Conservation (phyloP, 2,329 filamentous ascomycete genomes). For the Xylaria digitata region DNA sequence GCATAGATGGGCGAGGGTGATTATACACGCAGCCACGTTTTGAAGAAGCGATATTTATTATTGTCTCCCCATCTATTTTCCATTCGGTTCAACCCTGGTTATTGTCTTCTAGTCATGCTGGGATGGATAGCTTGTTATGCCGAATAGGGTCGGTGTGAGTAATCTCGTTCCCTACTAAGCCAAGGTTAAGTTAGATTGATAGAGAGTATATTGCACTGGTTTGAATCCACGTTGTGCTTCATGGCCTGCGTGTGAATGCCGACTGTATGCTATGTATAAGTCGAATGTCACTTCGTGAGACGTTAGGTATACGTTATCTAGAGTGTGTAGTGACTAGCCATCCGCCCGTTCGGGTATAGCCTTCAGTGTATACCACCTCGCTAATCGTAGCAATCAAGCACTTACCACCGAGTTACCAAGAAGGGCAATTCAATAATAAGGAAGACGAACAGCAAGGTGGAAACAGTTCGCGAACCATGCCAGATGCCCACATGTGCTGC, state of each 20-base stretch:
- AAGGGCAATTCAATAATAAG: neutral
- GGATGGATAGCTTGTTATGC: neutral
- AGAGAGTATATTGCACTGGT: too few species aligned
- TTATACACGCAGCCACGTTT: slow-evolving; percentile 16
- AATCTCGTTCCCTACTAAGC: neutral
- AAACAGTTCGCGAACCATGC: slow-evolving; percentile 22
- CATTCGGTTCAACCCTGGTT: neutral
- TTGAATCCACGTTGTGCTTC: too few species aligned
- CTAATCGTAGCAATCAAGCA: neutral
- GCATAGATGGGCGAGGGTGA: slow-evolving; percentile 5
- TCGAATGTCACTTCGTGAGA: too few species aligned
- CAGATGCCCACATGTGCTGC: slow-evolving; percentile 14
- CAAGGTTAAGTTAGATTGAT: too few species aligned
- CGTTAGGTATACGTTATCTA: too few species aligned
- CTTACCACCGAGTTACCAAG: neutral
- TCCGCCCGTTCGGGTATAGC: too few species aligned
- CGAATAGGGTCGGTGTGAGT: neutral
- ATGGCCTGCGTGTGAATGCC: too few species aligned
- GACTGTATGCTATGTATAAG: too few species aligned
- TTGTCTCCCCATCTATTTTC: neutral
- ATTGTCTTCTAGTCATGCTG: neutral
- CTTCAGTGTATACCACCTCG: neutral
- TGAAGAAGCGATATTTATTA: slow-evolving; percentile 2
- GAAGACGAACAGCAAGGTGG: slow-evolving; percentile 1
- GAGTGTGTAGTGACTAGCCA: too few species aligned